Evolutionary conservation across 108 stramenopile species (phyloP), one percentile per base, ranked within the genome.

Genomic region (Nitzschia sp.): DNA sequence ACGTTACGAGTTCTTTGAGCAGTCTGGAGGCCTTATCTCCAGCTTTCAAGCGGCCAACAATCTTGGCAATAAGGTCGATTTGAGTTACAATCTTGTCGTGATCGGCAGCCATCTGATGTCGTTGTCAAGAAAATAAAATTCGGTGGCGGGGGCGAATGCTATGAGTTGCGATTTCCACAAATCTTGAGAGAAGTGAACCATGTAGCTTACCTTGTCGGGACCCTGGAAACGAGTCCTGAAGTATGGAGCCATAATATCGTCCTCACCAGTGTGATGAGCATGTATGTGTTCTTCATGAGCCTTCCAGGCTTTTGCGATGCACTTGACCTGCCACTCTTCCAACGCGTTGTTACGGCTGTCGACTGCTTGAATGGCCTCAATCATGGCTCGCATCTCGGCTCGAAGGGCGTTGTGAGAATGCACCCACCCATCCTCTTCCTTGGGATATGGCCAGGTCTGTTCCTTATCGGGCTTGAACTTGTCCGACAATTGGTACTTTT

Each of bases 341-440:
- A 38, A 36, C n/a, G 15, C 46, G 8, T 32, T n/a, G n/a, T n/a
- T 46, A 24, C 73, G 59, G n/a, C 26, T 56, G 15, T 33, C 23
- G 17, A 66, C 29, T 3, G 75, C 70, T 21, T 49, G 42, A 3
- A 78, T 35, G 29, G 66, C 67, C 18, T 75, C 66, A 28, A 68
- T 19, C 54, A 82, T 56, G 25, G 66, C 34, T 26, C 32, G 25
- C 58, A 79, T 58, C 64, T 79, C 78, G 8, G 36, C 60, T 13
- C 77, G 77, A 51, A 82, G 46, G 26, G 74, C 33, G 46, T 79
- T 78, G 77, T 82, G 82, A 11, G 74, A 63, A 53, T 69, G 74
- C 29, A 76, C 54, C 82, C 82, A 82, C 0, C 77, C 77, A 51
- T 68, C 69, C 31, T 75, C 59, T 30, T 79, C 66, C 0, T 34